Evolutionary conservation across 345 rosid species (phyloP).

Genomic region (Ceriops decandra): DNA sequence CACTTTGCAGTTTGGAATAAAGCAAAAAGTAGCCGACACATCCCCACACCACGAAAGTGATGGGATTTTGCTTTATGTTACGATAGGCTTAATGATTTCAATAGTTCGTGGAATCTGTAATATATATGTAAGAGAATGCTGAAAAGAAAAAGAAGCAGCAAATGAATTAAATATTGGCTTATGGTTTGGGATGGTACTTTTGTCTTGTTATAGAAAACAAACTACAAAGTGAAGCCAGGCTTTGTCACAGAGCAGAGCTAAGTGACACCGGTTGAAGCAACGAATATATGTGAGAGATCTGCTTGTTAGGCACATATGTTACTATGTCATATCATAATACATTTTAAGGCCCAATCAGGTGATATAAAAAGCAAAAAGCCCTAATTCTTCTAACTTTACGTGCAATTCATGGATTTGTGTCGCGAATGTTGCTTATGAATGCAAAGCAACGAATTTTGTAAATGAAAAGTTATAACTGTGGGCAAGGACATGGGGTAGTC

Average conservation of each 20-base stretch:
- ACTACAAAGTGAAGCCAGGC: constrained; percentile 40
- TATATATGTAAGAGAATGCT: constrained; percentile 3
- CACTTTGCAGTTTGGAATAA: constrained; percentile 37
- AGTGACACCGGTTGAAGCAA: constrained; percentile 46
- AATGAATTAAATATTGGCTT: constrained; percentile 3
- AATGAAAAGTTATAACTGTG: no score
- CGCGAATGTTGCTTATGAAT: no score
- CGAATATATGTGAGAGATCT: constrained; percentile 54
- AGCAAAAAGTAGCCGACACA: constrained; percentile 46
- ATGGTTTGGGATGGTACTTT: constrained; percentile 34
- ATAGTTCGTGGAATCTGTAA: background rate
- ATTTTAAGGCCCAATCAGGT: background rate
- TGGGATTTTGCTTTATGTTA: constrained; percentile 17
- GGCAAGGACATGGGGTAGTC: no score
- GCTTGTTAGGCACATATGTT: background rate
- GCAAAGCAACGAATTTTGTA: no score
- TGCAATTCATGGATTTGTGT: background rate
- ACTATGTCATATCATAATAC: background rate
- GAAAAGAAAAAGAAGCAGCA: constrained; percentile 7
- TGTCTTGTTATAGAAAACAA: constrained; percentile 40
- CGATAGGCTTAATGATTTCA: background rate
- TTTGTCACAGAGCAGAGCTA: constrained; percentile 33
- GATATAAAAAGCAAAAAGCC: background rate
- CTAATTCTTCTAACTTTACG: background rate
- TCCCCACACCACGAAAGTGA: constrained; percentile 30